Base-by-base conservation (phyloP, 2,329 filamentous ascomycete species). In the Aspergillus sp. region DNA sequence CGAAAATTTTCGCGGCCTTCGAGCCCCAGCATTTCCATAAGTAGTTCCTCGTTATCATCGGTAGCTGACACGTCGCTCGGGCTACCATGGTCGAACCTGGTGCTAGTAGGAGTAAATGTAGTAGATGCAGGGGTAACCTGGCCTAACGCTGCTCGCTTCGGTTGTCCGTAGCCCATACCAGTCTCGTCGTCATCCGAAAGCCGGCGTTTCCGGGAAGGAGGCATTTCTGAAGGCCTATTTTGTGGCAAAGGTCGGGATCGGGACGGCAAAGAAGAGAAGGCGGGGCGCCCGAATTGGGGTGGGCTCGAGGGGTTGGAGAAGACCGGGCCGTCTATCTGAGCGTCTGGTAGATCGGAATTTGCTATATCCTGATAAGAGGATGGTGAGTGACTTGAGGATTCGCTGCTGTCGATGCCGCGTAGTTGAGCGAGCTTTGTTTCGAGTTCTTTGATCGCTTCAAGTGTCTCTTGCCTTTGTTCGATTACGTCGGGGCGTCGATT, bases 391-490 rank as follows among this genome's bases (percentile, higher is more conserved):
- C 55, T 23, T 28, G 57, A 19, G 23, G 55, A 53, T 51, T 30
- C 51, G 22, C 23, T 48, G 19, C 55, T 23, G 38, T 53, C 48
- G n/a, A 62, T 53, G 30, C 68, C 66, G 51, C 68, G 66, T 45
- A 70, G 68, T 28, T 61, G 54, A 17, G 67, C 68, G 31, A 77
- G 61, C 51, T 66, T 65, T 48, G 60, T 50, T 64, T 76, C 61
- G 22, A 75, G 56, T 7, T 59, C 48, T 60, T 63, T 64, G 48
- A 76, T 72, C 19, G 53, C 64, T 5, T 68, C 64, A 17, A 67
- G 19, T n/a, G 73, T 67, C 31, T 77, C 74, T 45, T 67, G 60
- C 25, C 61, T 69, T 34, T 71, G 67, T 48, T 65, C 69, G 31
- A 62, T n/a, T 2, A 68, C 71, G 53, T 65, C 64, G 2, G 73